Base-by-base conservation (phyloP, 495 filamentous ascomycete species). In the Choiromyces venosus region DNA sequence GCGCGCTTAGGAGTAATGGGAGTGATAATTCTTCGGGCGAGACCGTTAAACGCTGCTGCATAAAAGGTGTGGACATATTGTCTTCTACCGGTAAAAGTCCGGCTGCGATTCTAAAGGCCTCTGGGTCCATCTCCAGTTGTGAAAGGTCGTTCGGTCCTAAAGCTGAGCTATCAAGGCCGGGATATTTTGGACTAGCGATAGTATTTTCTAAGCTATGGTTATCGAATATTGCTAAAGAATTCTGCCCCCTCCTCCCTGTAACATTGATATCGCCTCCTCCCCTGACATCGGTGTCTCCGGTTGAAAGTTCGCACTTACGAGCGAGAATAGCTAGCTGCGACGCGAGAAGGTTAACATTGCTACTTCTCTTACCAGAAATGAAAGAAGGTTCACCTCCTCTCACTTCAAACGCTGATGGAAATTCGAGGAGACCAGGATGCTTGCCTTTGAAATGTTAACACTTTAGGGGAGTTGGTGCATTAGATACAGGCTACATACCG, bases 151-250 rank as follows among this genome's bases (percentile, higher is more conserved):
- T 25, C 46, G 46, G 14, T 10, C n/a, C 21, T 56, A 29, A 8
- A 56, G 46, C n/a, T 56, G 46, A 56, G 46, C 14, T 56, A 29
- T 56, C 46, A 56, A 56, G n/a, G 12, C 46, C 46, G 46, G 46
- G n/a, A 56, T 2, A 56, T 25, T 12, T 21, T 10, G 46, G 46
- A 29, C n/a, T 56, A 56, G 46, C 46, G 46, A 56, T 56, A 56
- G 46, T 56, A 56, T 56, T 56, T 56, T 56, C 46, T 56, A 56
- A 56, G 46, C 46, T 56, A 56, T 56, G 46, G 46, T 56, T 56
- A 56, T 56, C 46, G 25, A 29, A 25, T 56, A 56, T 21, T 56
- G 46, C 46, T 56, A 56, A 56, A 12, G 46, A 56, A 56, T 56
- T 56, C 46, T n/a, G 46, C 46, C 46, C 9, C 8, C 46, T 56